Conservation (phyloP, 2,329 filamentous ascomycete species). For the Aspergillus jensenii region DNA sequence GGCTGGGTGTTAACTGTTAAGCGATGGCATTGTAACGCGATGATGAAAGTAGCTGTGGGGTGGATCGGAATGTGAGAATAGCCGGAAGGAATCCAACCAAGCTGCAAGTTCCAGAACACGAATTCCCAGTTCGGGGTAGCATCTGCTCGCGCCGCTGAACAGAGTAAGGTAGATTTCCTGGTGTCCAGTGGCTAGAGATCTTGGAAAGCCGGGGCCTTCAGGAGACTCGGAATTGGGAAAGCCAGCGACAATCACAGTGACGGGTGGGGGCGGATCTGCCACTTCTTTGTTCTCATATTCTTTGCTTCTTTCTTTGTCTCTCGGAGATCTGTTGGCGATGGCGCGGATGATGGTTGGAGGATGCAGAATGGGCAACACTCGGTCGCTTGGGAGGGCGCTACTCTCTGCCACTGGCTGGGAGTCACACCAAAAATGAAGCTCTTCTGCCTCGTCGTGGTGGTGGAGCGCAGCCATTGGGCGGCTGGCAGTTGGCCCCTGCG, state of each 20-base stretch:
- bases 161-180: background rate
- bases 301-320: slow-evolving; percentile 16
- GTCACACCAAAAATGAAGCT: slow-evolving; percentile 8
- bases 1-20: background rate
- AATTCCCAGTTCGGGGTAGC: slow-evolving; percentile 13
- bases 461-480: slow-evolving; percentile 2
- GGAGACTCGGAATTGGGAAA: background rate
- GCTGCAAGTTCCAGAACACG: background rate
- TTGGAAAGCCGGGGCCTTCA: slow-evolving; percentile 2
- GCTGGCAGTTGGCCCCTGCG: background rate
- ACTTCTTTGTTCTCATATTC: slow-evolving; percentile 11
- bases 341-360: slow-evolving; percentile 1
- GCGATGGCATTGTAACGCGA: slow-evolving; percentile 16
- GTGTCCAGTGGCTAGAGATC: too few relatives aligned
- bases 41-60: slow-evolving; percentile 10
- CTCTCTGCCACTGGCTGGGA: background rate
- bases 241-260: background rate
- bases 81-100: slow-evolving; percentile 4
- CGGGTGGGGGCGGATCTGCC: slow-evolving; percentile 3
- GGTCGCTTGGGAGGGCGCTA: background rate
- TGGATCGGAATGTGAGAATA: slow-evolving; percentile 17
- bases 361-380: slow-evolving; percentile 3
- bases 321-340: slow-evolving; percentile 8
- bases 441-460: background rate
- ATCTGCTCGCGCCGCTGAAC: background rate